Percentiles rank a stretch among this genome's conserved stretches.
phyloP scores from a whole-genome alignment of 352 stramenopile genomes.

The Phytophthora megakarya region DNA sequence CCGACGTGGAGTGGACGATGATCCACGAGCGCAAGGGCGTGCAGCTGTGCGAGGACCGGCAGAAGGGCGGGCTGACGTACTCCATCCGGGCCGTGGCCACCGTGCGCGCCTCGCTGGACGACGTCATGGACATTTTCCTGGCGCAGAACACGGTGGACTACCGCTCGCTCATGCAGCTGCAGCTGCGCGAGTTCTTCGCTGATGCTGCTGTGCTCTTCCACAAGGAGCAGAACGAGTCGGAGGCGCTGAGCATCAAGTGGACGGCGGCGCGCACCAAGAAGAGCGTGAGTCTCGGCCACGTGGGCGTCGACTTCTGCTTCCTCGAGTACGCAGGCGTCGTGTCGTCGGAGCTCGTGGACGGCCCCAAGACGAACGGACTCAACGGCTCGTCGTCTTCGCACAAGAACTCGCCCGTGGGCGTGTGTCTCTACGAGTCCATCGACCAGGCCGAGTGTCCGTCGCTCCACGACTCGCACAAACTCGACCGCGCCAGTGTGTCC shows the following conservation, averaged over 20 bases:
- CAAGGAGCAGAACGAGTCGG: conserved; percentile 73
- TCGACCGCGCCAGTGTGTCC: conserved; percentile 75
- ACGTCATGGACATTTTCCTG: conserved; percentile 85
- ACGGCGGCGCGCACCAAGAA: conserved; percentile 73
- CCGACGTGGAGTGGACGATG: conserved; percentile 79
- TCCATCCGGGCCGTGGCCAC: conserved; percentile 67
- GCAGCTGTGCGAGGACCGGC: conserved; percentile 72
- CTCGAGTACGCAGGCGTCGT: conserved; percentile 80
- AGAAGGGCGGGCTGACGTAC: conserved; percentile 85
- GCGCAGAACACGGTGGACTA: conserved; percentile 61
- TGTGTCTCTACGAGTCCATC: conserved; percentile 85
- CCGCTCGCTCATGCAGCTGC: conserved; percentile 72
- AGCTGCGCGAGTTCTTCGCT: conserved; percentile 73
- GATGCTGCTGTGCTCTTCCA: conserved; percentile 79
- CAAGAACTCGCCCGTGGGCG: conserved; percentile 31
- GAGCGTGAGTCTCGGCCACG: conserved; percentile 49
- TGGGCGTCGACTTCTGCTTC: conserved; percentile 71
- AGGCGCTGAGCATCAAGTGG: conserved; percentile 85
- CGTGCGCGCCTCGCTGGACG: conserved; percentile 64
- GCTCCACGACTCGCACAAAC: conserved; percentile 70
- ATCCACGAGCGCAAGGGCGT: conserved; percentile 76
- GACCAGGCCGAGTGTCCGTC: conserved; percentile 78
- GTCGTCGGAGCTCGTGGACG: conserved; percentile 56
- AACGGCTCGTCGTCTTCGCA: not conserved
- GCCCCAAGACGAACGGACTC: conserved; percentile 40